Percentiles rank a stretch among this genome's conserved stretches.
These are phyloP conservation scores for Plasmodium reichenowi DNA, from an alignment of 169 alveolate genomes.

Conservation along the genomic window DNA sequence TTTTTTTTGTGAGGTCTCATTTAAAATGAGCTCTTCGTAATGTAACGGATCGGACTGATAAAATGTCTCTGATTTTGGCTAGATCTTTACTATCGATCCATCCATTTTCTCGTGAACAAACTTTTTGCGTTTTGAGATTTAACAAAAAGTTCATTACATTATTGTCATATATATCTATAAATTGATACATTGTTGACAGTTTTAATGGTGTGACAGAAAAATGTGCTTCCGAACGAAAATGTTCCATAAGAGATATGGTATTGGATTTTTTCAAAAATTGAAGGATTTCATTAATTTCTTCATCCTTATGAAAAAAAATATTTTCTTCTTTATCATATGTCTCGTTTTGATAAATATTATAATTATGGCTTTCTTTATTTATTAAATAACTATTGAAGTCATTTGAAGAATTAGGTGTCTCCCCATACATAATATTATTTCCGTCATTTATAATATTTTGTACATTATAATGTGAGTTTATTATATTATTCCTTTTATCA, in stretches of 20 bases:
- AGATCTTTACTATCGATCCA: constrained; percentile 67
- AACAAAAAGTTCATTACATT: constrained; percentile 87
- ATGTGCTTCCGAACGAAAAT: constrained; percentile 92
- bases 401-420: background rate
- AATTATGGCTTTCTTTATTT: constrained; percentile 7
- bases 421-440: background rate
- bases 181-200: constrained; percentile 82
- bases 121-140: constrained; percentile 58
- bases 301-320: constrained; percentile 40
- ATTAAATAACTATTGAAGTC: background rate
- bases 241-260: constrained; percentile 92
- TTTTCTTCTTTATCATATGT: constrained; percentile 89
- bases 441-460: background rate
- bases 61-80: constrained; percentile 57
- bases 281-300: constrained; percentile 48
- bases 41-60: constrained; percentile 46
- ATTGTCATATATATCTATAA: constrained; percentile 86
- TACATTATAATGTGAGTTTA: constrained; percentile 12
- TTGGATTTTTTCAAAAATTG: constrained; percentile 73
- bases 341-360: constrained; percentile 86
- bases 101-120: constrained; percentile 73
- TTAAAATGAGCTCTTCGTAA: constrained; percentile 54
- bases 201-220: constrained; percentile 85
- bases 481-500: constrained; percentile 4
- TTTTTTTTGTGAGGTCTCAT: background rate